Evolutionary conservation across 768 basidiomycete species (phyloP), one percentile per base, ranked within the genome.

Genomic region (Leccinum fibrillosum): DNA sequence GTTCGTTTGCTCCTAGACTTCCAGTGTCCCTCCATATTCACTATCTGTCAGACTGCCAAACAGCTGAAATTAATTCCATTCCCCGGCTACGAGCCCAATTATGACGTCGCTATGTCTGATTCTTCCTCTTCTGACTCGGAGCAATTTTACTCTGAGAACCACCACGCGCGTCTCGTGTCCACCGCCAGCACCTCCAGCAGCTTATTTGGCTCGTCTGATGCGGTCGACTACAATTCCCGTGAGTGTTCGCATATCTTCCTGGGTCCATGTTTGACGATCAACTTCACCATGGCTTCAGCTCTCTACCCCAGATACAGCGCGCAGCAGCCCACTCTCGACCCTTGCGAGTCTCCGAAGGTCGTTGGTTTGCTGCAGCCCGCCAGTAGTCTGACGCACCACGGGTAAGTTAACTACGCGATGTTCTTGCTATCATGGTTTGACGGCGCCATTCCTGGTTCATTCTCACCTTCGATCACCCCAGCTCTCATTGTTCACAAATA

Each of bases 11-110:
- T 62, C 56, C 62, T 53, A 37, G 19, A 47, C 67, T 57, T 62
- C 45, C 59, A 39, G 26, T 44, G 1, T 2, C 68, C 61, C 57
- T 57, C 30, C 59, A 64, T 66, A 64, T 60, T 61, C 39, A 62
- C 53, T 25, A 10, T 28, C 47, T 34, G 54, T 32, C 63, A 86
- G 84, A 78, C 78, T 60, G 75, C 78, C 32, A 90, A 92, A 72
- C 88, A 90, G 69, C 61, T 88, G 23, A 90, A 87, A 76, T 78
- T 89, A 58, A 77, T 90, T 56, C 86, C 88, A 48, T 91, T 90
- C 71, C 90, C 88, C 55, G 82, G 86, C 66, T 78, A 77, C 58
- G 80, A 83, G 59, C 69, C 74, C 60, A 86, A 90, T 71, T 72
- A 76, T 66, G 89, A 92, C 69, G 80, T 86, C 61, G 75, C 80